Evolutionary conservation across 768 basidiomycete species (phyloP).

Genomic region (Cystobasidium ongulense): DNA sequence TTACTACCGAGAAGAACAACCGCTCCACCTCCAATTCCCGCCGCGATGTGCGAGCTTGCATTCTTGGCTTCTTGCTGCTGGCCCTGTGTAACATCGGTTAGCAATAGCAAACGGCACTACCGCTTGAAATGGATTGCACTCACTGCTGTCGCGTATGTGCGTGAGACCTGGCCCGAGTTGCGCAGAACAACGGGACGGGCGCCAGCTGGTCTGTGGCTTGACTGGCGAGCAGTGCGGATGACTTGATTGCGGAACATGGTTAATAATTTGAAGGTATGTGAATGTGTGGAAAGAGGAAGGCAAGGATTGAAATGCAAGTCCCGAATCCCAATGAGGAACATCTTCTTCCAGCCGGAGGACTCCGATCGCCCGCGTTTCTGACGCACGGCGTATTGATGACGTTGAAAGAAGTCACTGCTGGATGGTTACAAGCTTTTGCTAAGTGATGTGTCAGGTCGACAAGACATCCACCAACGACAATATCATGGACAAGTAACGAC

Average conservation of each 20-base stretch:
- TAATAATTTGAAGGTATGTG: neutral
- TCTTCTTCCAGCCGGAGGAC: too few species aligned
- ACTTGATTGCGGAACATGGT: constrained; percentile 1
- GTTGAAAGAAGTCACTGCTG: too few species aligned
- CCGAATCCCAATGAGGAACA: too few species aligned
- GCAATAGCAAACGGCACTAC: neutral
- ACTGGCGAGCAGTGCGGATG: neutral
- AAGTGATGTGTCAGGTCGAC: too few species aligned
- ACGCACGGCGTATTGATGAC: too few species aligned
- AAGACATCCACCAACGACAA: too few species aligned
- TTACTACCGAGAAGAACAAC: constrained; percentile 35
- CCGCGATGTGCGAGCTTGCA: constrained; percentile 33
- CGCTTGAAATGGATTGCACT: neutral
- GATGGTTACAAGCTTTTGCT: too few species aligned
- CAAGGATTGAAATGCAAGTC: neutral
- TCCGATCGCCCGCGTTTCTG: too few species aligned
- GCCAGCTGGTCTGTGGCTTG: constrained; percentile 3
- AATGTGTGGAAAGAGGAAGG: neutral
- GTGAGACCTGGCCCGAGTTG: neutral
- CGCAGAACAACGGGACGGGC: neutral
- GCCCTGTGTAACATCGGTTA: neutral
- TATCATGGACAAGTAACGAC: too few species aligned
- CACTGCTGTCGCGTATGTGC: constrained; percentile 21
- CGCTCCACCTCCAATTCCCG: constrained; percentile 38
- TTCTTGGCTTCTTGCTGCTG: neutral